Evolutionary conservation across 1,139 yeast species (phyloP), one percentile per base, ranked within the genome.

Genomic region (Citeromyces siamensis): DNA sequence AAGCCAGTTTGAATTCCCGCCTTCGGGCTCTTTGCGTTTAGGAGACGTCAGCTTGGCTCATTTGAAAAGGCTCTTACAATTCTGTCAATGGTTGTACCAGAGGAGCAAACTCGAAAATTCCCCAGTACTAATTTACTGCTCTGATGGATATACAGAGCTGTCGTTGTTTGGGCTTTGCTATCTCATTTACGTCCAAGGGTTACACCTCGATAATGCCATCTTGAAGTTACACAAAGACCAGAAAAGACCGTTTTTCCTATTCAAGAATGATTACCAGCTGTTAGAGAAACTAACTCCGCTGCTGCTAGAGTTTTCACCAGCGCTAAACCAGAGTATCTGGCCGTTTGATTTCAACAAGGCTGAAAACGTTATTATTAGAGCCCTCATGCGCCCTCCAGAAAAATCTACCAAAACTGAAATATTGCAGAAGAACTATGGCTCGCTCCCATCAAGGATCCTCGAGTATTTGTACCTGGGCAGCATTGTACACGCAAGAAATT

Each of bases 111-210:
- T 1, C 35, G 42, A 8, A 49, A 51, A 12, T 19, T 35, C 3
- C 34, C 44, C 2, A 47, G 42, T 28, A 58, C 55, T 88, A 42
- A 62, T 86, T 12, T 80, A 78, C 52, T 86, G 95, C 51, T 72
- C 83, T 3, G 96, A 88, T 58, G 97, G 97, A 0, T 88, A 86
- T 55, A 85, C 96, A 0, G 96, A 88, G 52, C 81, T 88, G 42
- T 77, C 95, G 4, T 64, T 88, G 20, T 58, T 88, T 35, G 71
- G 76, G 1, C 60, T 85, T 33, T 73, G 86, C 42, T 86, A 72
- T 50, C 47, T 82, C 40, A 79, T 88, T 43, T 88, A 80, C 54
- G 58, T 75, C 1, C 67, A 73, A 38, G 71, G 68, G 2, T 52
- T 72, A 40, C 40, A 47, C 2, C 45, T 71, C n/a, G 70, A 65